Evolutionary conservation across 108 stramenopile genomes (phyloP).

Genomic region (Cyclostephanos invisitatus): DNA sequence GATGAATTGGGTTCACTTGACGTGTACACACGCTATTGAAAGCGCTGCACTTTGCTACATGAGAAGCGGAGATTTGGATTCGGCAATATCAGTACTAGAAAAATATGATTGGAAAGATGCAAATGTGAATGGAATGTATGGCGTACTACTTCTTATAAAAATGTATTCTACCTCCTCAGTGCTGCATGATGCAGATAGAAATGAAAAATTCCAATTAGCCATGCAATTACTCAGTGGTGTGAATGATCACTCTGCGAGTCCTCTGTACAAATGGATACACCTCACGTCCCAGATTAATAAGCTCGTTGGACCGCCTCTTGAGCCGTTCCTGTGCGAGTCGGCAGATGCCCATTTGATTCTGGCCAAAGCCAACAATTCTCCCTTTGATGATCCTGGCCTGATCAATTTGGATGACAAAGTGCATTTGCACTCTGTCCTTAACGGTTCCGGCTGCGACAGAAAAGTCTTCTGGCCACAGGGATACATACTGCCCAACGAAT

Average conservation of each 20-base stretch:
- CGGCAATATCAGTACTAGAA: conserved; percentile 12
- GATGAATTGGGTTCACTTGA: neutral
- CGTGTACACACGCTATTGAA: conserved; percentile 12
- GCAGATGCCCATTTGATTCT: conserved; percentile 27
- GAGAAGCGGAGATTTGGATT: conserved; percentile 34
- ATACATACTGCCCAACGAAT: conserved; percentile 42
- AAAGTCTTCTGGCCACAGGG: conserved; percentile 47
- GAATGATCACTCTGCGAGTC: conserved; percentile 4
- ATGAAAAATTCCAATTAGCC: conserved; percentile 5
- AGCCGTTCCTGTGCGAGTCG: neutral
- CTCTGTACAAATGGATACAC: conserved; percentile 32
- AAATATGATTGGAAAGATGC: conserved; percentile 21
- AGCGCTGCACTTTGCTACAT: conserved; percentile 54
- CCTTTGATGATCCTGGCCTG: conserved; percentile 69
- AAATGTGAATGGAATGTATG: conserved; percentile 30
- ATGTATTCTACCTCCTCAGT: conserved; percentile 3
- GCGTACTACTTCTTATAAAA: conserved; percentile 14
- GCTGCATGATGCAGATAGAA: neutral
- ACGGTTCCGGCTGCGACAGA: conserved; percentile 1
- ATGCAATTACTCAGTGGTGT: conserved; percentile 5
- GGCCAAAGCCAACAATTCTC: conserved; percentile 57
- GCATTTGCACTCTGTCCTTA: conserved; percentile 52
- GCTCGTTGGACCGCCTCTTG: neutral
- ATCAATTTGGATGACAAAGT: conserved; percentile 71
- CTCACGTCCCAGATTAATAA: neutral